Percentiles rank a stretch among this genome's conserved stretches.
phyloP scores from a whole-genome alignment of 768 basidiomycete species.

The Lanmaoa rubissima region DNA sequence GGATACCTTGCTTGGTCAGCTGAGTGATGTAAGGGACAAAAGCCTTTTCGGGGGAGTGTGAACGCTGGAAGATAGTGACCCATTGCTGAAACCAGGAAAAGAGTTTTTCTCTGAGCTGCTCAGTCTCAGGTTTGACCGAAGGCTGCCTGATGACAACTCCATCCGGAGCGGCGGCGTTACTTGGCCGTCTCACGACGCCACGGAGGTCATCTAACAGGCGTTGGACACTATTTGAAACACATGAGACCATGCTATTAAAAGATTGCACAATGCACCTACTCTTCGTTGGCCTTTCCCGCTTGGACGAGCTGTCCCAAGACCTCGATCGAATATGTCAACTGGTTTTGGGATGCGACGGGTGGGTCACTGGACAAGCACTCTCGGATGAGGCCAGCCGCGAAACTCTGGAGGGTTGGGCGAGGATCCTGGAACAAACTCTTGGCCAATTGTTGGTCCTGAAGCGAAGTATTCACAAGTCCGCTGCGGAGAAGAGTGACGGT shows the following conservation, averaged over 20 bases:
- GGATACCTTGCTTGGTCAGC: constrained; percentile 92
- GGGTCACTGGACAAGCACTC: constrained; percentile 83
- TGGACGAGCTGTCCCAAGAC: constrained; percentile 73
- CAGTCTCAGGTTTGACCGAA: constrained; percentile 65
- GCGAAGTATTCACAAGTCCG: constrained; percentile 68
- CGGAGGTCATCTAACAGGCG: constrained; percentile 80
- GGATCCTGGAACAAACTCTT: constrained; percentile 80
- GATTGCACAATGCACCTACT: constrained; percentile 49
- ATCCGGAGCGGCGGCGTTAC: constrained; percentile 40
- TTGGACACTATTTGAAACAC: constrained; percentile 48
- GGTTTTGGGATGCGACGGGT: constrained; percentile 74
- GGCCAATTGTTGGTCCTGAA: constrained; percentile 89
- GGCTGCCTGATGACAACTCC: constrained; percentile 40
- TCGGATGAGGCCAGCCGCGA: constrained; percentile 78
- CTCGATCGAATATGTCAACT: constrained; percentile 80
- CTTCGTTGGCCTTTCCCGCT: constrained; percentile 77
- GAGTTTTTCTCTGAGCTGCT: constrained; percentile 72
- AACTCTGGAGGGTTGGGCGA: constrained; percentile 73
- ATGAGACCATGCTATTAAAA: not conserved
- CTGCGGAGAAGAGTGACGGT: constrained; percentile 86
- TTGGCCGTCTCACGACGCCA: constrained; percentile 53
- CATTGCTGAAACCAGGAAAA: constrained; percentile 90
- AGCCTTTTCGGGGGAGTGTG: constrained; percentile 86
- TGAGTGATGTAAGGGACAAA: constrained; percentile 98
- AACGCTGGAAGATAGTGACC: constrained; percentile 92